phyloP scores from a whole-genome alignment of 164 flowering plant species.

The Berberis thunbergii region DNA sequence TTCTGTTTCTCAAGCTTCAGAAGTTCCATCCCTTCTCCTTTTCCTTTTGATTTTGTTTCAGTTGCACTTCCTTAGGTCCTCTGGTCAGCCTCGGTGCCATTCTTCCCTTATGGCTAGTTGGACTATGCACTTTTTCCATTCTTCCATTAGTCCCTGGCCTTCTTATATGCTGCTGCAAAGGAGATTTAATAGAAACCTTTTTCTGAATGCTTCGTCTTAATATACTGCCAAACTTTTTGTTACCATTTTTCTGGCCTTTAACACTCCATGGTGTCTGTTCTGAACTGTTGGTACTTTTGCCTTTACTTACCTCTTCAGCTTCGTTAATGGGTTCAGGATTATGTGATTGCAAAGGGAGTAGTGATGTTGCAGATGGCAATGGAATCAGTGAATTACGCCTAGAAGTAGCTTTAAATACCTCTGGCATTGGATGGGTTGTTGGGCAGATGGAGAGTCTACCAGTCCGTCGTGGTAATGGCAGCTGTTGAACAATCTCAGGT shows the following conservation, averaged over 20 bases:
- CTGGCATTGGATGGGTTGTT: slow-evolving; percentile 23
- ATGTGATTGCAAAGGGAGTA: slow-evolving; percentile 21
- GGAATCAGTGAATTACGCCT: slow-evolving; percentile 80
- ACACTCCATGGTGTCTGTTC: slow-evolving; percentile 19
- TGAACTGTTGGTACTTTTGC: slow-evolving; percentile 13
- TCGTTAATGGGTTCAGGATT: slow-evolving; percentile 21
- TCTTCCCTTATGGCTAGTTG: slow-evolving; percentile 66
- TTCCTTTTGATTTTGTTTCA: slow-evolving; percentile 36
- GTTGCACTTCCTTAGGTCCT: slow-evolving; percentile 31
- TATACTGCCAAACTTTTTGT: slow-evolving; percentile 42
- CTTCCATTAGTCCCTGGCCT: slow-evolving; percentile 40
- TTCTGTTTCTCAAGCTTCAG: slow-evolving; percentile 13
- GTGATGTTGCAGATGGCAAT: slow-evolving; percentile 30
- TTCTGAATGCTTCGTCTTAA: slow-evolving; percentile 69
- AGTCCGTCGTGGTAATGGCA: slow-evolving; percentile 30
- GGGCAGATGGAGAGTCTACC: slow-evolving; percentile 69
- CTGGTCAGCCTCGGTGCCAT: slow-evolving; percentile 48
- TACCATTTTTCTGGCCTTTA: slow-evolving; percentile 24
- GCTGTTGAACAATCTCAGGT: slow-evolving; percentile 36
- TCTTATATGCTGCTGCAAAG: slow-evolving; percentile 42
- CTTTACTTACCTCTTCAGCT: slow-evolving; percentile 21
- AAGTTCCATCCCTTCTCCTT: slow-evolving; percentile 82
- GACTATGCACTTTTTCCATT: slow-evolving; percentile 61
- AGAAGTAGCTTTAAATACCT: slow-evolving; percentile 25
- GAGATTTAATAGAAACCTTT: slow-evolving; percentile 46